phyloP scores from a whole-genome alignment of 2,329 filamentous ascomycete genomes.

The Fusarium kyushuense region DNA sequence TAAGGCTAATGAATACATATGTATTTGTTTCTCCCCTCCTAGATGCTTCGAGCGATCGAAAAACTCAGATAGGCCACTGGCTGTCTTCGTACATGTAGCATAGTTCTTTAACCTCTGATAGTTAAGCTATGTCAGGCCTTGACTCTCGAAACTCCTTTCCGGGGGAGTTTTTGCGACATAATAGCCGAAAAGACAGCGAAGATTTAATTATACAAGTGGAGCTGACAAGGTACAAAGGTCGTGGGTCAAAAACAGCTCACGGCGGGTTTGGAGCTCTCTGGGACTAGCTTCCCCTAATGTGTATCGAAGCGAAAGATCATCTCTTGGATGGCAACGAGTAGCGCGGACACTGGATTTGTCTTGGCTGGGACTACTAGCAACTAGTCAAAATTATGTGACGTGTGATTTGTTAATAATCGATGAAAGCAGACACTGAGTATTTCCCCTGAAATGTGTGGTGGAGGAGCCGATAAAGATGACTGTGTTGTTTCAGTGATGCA shows the following conservation, averaged over 20 bases:
- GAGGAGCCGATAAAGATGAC: not conserved
- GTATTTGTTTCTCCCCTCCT: constrained; percentile 30
- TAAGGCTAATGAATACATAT: constrained; percentile 4
- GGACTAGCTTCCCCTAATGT: constrained; percentile 22
- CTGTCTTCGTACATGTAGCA: not conserved
- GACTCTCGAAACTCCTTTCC: constrained; percentile 11
- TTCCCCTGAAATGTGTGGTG: constrained; percentile 22
- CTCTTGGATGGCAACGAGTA: constrained; percentile 29
- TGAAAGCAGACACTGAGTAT: constrained; percentile 11
- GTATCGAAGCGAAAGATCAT: constrained; percentile 31
- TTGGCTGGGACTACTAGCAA: constrained; percentile 37
- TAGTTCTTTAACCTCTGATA: constrained; percentile 1
- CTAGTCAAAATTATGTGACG: constrained; percentile 28
- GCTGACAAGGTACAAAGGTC: constrained; percentile 22
- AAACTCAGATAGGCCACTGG: not conserved
- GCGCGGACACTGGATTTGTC: constrained; percentile 26
- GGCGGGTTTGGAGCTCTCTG: constrained; percentile 25
- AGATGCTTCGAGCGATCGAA: constrained; percentile 15
- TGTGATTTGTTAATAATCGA: constrained; percentile 32
- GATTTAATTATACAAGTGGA: constrained; percentile 37
- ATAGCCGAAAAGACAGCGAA: constrained; percentile 19
- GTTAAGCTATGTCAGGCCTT: constrained; percentile 4
- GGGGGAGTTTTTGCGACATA: constrained; percentile 8
- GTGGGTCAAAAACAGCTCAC: constrained; percentile 37
- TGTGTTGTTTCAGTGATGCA: not conserved